Evolutionary conservation across 2,329 filamentous ascomycete genomes (phyloP), one percentile per base, ranked within the genome.

Genomic region (Epichloe glyceriae): DNA sequence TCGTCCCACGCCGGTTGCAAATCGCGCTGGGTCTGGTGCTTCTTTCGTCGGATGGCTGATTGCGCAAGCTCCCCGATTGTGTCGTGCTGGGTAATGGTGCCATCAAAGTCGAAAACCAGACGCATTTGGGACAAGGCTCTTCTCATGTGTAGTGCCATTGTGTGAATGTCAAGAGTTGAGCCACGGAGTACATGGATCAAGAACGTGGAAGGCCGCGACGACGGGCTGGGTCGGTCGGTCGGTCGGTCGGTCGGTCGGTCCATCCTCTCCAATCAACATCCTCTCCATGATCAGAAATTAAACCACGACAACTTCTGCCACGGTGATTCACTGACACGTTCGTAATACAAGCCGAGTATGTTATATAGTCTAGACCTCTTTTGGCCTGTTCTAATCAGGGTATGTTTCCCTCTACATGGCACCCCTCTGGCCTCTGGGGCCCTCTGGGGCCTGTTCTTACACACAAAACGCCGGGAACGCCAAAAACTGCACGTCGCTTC

Each of bases 61-160:
- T 65, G 56, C 44, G 70, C 74, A 4, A 81, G 68, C 40, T 68
- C 62, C 50, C 63, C 61, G 40, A 80, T 74, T 40, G 76, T 79
- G 63, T 81, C 78, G 33, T 69, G 53, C 12, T 66, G 63, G 17
- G 78, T 80, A 55, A 81, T 78, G 15, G 78, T 81, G 53, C 75
- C 75, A 62, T 81, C 78, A 60, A 81, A 81, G 58, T 81, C 78
- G 19, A 81, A 68, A 37, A 80, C 61, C 40, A 81, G 64, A 54
- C 69, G 67, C 69, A 74, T 67, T 12, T 47, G 58, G 46, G 47
- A 22, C n/a, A 19, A 20, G 20, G 17, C 2, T 41, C 8, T 26
- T 20, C n/a, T 42, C 17, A 4, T 11, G 30, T 30, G 30, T 30
- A 30, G 30, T 30, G 10, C 30, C 8, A 30, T 10, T 30, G 30